A percentile compares a stretch with the other conserved stretches of the same genome.
phyloP scores from a whole-genome alignment of 129 eudicot species.

The Escallonia herrerae region DNA sequence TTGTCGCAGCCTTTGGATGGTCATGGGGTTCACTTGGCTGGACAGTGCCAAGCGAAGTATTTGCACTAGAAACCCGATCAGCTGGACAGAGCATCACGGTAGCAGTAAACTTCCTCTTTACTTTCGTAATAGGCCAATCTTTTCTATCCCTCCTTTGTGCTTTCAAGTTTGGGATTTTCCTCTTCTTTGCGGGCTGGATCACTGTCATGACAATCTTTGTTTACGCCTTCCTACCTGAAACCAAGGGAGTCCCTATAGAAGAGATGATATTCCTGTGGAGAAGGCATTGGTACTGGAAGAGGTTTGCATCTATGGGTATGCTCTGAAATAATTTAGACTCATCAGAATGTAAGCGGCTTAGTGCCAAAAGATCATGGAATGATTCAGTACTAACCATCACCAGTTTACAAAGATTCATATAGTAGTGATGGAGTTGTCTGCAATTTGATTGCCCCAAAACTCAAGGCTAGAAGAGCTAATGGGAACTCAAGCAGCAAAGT shows the following conservation, averaged over 20 bases:
- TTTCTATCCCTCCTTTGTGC: conserved; percentile 82
- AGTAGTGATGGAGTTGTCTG: no score
- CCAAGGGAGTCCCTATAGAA: conserved; percentile 93
- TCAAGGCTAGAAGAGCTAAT: no score
- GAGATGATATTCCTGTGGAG: conserved; percentile 84
- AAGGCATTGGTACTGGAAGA: conserved; percentile 93
- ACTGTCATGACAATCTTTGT: conserved; percentile 74
- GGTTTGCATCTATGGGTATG: conserved; percentile 26
- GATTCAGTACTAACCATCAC: no score
- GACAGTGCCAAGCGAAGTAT: conserved; percentile 95
- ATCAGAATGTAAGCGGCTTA: no score
- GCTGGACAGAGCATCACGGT: conserved; percentile 98
- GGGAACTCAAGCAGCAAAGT: no score
- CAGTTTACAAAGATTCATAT: no score
- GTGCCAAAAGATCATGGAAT: no score
- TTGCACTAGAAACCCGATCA: conserved; percentile 81
- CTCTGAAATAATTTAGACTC: no score
- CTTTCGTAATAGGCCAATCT: conserved; percentile 70
- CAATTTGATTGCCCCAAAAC: no score
- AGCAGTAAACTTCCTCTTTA: conserved; percentile 80
- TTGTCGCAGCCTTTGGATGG: conserved; percentile 89
- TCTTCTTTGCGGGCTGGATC: conserved; percentile 81
- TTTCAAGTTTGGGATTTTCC: conserved; percentile 71
- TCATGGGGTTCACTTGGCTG: conserved; percentile 99
- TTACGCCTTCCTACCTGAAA: conserved; percentile 75